Evolutionary conservation across 805 yeast species (phyloP).

Genomic region (Zygotorulaspora florentina): DNA sequence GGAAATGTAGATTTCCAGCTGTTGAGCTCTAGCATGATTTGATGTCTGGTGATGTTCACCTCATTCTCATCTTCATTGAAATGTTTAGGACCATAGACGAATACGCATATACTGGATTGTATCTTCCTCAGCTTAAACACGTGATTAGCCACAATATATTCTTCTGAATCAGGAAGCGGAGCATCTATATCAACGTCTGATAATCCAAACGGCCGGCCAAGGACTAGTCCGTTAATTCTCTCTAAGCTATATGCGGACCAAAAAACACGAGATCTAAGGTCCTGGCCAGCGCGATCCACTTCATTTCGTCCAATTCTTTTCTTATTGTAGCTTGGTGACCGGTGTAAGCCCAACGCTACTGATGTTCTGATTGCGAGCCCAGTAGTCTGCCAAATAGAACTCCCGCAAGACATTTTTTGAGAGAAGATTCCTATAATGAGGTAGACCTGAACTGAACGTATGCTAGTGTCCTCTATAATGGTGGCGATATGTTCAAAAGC

Average conservation of each 20-base stretch:
- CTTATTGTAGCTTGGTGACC: slow-evolving; percentile 24
- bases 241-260: slow-evolving; percentile 39
- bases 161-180: slow-evolving; percentile 27
- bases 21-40: slow-evolving; percentile 33
- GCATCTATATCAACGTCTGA: slow-evolving; percentile 36
- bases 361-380: slow-evolving; percentile 25
- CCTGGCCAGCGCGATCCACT: slow-evolving; percentile 3
- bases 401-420: slow-evolving; percentile 36
- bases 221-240: slow-evolving; percentile 33
- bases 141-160: slow-evolving; percentile 28
- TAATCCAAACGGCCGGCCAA: slow-evolving; percentile 38
- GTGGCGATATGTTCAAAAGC: slow-evolving; percentile 30
- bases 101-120: slow-evolving; percentile 35
- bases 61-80: slow-evolving; percentile 21
- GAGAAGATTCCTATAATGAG: slow-evolving; percentile 28
- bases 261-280: slow-evolving; percentile 31
- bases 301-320: slow-evolving; percentile 6
- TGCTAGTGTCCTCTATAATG: slow-evolving; percentile 23
- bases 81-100: slow-evolving; percentile 32
- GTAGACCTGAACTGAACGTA: slow-evolving; percentile 35
- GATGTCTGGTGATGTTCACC: slow-evolving; percentile 29
- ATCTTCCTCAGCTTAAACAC: slow-evolving; percentile 34
- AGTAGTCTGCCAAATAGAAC: slow-evolving; percentile 16
- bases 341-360: slow-evolving; percentile 33
- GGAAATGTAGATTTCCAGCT: slow-evolving; percentile 36